Percentiles rank a stretch among this genome's conserved stretches.
These are phyloP conservation scores for Alternaria longipes DNA, from an alignment of 2,329 filamentous ascomycete species.

Conservation along the genomic window DNA sequence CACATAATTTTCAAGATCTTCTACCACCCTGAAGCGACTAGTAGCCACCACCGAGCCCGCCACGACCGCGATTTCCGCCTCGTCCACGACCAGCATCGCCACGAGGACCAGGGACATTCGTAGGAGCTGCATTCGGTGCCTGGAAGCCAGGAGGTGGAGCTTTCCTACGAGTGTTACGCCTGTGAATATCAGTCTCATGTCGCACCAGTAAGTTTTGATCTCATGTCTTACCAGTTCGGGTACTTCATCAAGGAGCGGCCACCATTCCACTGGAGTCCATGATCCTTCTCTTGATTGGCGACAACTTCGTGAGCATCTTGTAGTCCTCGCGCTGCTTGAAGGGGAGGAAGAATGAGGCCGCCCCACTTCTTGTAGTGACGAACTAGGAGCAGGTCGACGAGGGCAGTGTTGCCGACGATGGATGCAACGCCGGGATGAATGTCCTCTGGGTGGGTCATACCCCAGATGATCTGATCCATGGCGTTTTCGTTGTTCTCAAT, in stretches of 20 bases:
- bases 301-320: background rate
- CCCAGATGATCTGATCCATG: slow-evolving; percentile 22
- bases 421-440: slow-evolving; percentile 8
- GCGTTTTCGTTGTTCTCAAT: slow-evolving; percentile 1
- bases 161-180: background rate
- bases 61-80: background rate
- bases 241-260: slow-evolving; percentile 9
- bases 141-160: background rate
- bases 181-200: background rate
- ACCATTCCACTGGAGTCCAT: background rate
- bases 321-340: slow-evolving; percentile 4
- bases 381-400: slow-evolving; percentile 18
- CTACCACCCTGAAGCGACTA: background rate
- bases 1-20: background rate
- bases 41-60: background rate
- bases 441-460: slow-evolving; percentile 3
- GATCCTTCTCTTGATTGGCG: background rate
- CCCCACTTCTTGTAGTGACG: slow-evolving; percentile 24
- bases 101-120: background rate
- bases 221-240: slow-evolving; percentile 12
- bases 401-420: background rate
- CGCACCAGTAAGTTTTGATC: background rate
- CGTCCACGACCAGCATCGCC: background rate
- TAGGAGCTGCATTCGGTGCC: too few species aligned
- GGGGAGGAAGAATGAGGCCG: slow-evolving; percentile 17